Percentiles rank a stretch among this genome's conserved stretches.
phyloP scores from a whole-genome alignment of 164 flowering plant genomes.

The Cinnamomum chago region DNA sequence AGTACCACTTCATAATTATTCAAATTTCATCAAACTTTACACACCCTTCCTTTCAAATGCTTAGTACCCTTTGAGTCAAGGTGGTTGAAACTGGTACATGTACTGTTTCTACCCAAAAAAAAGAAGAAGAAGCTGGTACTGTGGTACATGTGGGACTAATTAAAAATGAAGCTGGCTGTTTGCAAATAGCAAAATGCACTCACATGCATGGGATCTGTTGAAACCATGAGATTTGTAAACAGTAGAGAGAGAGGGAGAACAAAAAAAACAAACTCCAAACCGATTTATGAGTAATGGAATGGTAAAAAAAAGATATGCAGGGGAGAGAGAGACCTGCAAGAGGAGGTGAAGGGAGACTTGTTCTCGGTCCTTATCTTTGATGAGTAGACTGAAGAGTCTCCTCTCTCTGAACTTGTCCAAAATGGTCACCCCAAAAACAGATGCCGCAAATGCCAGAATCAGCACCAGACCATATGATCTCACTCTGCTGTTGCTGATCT shows the following conservation, averaged over 20 bases:
- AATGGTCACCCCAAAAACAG: conserved; percentile 55
- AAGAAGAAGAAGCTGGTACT: no score
- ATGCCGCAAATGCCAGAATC: conserved; percentile 59
- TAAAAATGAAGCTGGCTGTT: no score
- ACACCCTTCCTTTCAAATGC: no score
- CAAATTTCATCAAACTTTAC: no score
- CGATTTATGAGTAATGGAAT: neutral
- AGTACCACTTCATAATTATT: no score
- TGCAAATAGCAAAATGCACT: no score
- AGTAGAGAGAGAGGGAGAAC: no score
- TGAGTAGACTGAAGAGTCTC: conserved; percentile 48
- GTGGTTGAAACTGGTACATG: no score
- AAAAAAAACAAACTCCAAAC: no score
- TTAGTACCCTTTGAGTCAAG: no score
- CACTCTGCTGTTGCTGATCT: conserved; percentile 21
- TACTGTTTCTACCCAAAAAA: no score
- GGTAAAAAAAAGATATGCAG: neutral
- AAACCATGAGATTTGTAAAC: neutral
- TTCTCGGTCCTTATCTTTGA: conserved; percentile 55
- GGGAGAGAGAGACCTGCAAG: conserved; percentile 44
- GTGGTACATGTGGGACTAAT: no score
- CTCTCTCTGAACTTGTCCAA: conserved; percentile 70
- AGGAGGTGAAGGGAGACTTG: conserved; percentile 56
- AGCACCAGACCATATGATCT: conserved; percentile 54
- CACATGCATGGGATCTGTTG: neutral